Conservation (phyloP, 2,329 filamentous ascomycete species). For the Colletotrichum chrysophilum region DNA sequence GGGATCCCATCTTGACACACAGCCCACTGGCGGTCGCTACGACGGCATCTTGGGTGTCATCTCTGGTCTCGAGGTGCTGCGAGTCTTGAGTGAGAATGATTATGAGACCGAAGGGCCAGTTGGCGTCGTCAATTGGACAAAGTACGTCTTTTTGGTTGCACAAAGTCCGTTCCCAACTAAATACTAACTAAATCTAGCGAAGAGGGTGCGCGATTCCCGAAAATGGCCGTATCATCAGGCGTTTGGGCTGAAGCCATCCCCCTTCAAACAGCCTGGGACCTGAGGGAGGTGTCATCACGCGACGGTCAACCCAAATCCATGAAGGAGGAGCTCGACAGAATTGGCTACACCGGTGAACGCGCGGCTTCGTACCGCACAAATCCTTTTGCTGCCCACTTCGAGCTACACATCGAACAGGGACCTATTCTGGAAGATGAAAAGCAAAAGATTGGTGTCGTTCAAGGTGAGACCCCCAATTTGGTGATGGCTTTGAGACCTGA, state of each 20-base stretch:
- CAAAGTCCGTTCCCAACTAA: neutral
- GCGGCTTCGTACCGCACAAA: neutral
- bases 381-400: neutral
- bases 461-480: neutral
- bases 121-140: neutral
- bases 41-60: neutral
- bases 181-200: neutral
- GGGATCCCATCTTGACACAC: neutral
- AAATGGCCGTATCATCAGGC: neutral
- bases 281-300: neutral
- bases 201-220: neutral
- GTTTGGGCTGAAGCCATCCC: neutral
- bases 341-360: neutral
- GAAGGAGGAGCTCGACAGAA: neutral
- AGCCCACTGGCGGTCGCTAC: neutral
- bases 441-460: neutral
- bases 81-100: neutral
- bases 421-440: neutral
- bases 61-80: neutral
- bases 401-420: neutral
- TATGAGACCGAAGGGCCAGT: neutral
- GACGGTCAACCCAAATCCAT: neutral
- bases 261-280: neutral
- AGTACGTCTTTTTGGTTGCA: neutral
- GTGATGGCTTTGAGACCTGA: neutral